phyloP scores from a whole-genome alignment of 805 yeast genomes.

The Myxozyma monticola region DNA sequence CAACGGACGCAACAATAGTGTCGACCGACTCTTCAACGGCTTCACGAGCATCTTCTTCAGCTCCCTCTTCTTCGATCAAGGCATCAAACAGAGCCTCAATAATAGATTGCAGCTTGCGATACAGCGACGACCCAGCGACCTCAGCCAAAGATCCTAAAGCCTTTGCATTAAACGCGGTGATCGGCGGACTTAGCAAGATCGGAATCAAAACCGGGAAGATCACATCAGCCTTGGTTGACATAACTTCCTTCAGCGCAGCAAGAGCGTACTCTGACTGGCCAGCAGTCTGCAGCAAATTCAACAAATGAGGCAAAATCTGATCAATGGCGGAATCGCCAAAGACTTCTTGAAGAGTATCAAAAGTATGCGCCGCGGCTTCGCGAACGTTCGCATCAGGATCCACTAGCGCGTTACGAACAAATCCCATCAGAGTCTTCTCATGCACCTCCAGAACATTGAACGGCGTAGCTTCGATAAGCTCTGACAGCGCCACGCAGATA shows the following conservation, averaged over 20 bases:
- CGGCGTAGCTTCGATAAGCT: slow-evolving; percentile 71
- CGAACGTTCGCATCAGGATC: slow-evolving; percentile 75
- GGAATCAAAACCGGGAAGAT: slow-evolving; percentile 94
- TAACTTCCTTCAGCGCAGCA: slow-evolving; percentile 84
- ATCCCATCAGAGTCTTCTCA: slow-evolving; percentile 67
- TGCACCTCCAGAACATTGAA: slow-evolving; percentile 60
- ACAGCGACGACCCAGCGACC: slow-evolving; percentile 83
- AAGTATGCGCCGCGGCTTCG: slow-evolving; percentile 87
- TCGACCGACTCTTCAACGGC: slow-evolving; percentile 47
- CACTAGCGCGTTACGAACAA: slow-evolving; percentile 75
- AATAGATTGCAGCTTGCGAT: slow-evolving; percentile 69
- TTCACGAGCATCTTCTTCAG: slow-evolving; percentile 46
- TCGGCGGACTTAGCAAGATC: slow-evolving; percentile 75
- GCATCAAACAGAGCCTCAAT: slow-evolving; percentile 72
- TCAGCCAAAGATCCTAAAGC: slow-evolving; percentile 85
- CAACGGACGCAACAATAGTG: slow-evolving; percentile 68
- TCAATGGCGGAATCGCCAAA: slow-evolving; percentile 86
- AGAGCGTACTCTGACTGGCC: slow-evolving; percentile 72
- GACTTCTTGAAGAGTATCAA: slow-evolving; percentile 79
- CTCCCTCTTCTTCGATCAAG: slow-evolving; percentile 37
- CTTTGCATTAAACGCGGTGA: slow-evolving; percentile 78
- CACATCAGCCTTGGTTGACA: slow-evolving; percentile 84
- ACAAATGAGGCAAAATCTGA: slow-evolving; percentile 79
- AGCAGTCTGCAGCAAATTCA: slow-evolving; percentile 61
- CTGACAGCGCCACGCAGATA: slow-evolving; percentile 89